These are phyloP conservation scores for Backusella luteola DNA, from an alignment of 192 early-diverging fungal species.

Conservation along the genomic window DNA sequence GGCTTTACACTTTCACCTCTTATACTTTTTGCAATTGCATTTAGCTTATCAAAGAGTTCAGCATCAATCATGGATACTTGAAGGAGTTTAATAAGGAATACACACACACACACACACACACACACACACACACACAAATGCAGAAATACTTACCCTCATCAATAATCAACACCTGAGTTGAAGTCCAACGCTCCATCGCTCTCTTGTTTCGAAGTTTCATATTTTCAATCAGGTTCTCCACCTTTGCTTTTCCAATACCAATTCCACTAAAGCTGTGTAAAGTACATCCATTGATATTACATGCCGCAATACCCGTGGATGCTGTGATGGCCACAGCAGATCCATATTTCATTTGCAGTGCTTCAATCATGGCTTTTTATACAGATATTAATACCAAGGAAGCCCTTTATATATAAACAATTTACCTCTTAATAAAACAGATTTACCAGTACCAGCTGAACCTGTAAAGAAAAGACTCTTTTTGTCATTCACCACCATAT, in stretches of 20 bases:
- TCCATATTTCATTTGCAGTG: slow-evolving; percentile 31
- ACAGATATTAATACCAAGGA: not conserved
- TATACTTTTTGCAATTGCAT: slow-evolving; percentile 59
- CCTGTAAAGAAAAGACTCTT: slow-evolving; percentile 74
- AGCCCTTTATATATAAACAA: not conserved
- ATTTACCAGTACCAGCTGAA: slow-evolving; percentile 66
- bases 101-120: too few species aligned
- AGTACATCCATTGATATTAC: slow-evolving; percentile 73
- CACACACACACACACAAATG: too few species aligned
- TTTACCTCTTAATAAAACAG: slow-evolving; percentile 44
- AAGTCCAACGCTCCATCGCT: slow-evolving; percentile 56
- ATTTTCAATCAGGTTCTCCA: slow-evolving; percentile 22
- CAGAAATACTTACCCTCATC: slow-evolving; percentile 56
- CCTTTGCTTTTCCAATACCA: slow-evolving; percentile 52
- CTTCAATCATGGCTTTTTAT: slow-evolving; percentile 37
- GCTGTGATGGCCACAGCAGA: slow-evolving; percentile 60
- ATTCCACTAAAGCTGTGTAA: slow-evolving; percentile 73
- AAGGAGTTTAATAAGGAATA: not conserved
- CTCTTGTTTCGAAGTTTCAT: slow-evolving; percentile 20
- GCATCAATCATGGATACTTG: slow-evolving; percentile 75
- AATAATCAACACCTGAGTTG: slow-evolving; percentile 65
- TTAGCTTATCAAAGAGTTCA: slow-evolving; percentile 69
- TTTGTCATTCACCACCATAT: slow-evolving; percentile 53
- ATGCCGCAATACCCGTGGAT: slow-evolving; percentile 80
- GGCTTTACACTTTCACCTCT: slow-evolving; percentile 38